These are phyloP conservation scores for Cladophialophora psammophila DNA, from an alignment of 2,329 filamentous ascomycete genomes.

Conservation along the genomic window DNA sequence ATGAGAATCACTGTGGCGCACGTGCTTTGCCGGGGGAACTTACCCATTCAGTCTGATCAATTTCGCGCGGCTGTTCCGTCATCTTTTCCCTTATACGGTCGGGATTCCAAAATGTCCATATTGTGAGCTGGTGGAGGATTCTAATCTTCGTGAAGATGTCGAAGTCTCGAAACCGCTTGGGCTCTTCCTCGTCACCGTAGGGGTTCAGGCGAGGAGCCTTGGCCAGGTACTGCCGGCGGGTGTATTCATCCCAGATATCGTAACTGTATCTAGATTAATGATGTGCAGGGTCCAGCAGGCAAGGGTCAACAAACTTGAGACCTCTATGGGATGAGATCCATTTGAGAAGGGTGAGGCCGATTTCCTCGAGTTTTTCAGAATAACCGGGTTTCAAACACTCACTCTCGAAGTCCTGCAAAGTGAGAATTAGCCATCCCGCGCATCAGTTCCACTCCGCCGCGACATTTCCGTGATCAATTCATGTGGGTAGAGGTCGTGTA, in stretches of 20 bases:
- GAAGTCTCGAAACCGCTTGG: constrained; percentile 78
- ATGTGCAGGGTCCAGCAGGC: constrained; percentile 7
- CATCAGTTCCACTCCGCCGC: constrained; percentile 33
- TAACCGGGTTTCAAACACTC: constrained; percentile 81
- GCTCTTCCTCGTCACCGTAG: constrained; percentile 78
- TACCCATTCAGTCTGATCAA: constrained; percentile 85
- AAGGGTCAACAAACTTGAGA: constrained; percentile 72
- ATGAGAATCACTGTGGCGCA: constrained; percentile 14
- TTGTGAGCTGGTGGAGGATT: constrained; percentile 85
- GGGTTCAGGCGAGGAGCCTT: constrained; percentile 83
- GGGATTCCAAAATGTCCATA: constrained; percentile 86
- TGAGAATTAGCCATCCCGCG: constrained; percentile 34
- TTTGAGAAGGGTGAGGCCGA: constrained; percentile 87
- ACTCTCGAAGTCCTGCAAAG: constrained; percentile 77
- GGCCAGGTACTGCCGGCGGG: constrained; percentile 83
- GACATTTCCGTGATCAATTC: neutral
- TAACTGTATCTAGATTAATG: constrained; percentile 60
- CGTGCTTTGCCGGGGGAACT: constrained; percentile 43
- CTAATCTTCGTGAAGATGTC: constrained; percentile 79
- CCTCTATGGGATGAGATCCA: constrained; percentile 93
- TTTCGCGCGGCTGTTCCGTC: constrained; percentile 75
- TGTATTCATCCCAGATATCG: constrained; percentile 92
- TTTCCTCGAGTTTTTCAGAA: constrained; percentile 76
- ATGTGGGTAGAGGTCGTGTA: neutral
- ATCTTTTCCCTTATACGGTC: constrained; percentile 87